Conservation (phyloP, 352 stramenopile species). For the Globisporangium barbulae region DNA sequence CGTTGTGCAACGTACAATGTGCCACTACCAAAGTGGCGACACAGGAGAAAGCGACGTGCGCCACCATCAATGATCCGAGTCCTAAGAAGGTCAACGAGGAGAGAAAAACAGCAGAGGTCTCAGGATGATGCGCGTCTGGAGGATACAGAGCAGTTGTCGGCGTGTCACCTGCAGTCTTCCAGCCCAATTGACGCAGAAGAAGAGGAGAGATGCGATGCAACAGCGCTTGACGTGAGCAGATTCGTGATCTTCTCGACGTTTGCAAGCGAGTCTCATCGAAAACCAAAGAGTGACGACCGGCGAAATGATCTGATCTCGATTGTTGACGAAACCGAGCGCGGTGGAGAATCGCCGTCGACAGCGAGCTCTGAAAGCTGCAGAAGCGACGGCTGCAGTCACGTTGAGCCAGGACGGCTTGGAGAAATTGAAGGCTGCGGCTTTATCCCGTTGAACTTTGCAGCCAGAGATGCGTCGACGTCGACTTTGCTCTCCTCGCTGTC, state of each 20-base stretch:
- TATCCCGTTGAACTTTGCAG: neutral
- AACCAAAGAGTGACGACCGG: neutral
- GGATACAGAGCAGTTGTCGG: neutral
- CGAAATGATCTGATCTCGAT: constrained; percentile 17
- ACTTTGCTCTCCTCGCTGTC: neutral
- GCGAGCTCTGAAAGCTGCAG: neutral
- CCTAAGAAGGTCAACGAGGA: neutral
- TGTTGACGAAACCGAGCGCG: no score
- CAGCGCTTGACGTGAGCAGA: neutral
- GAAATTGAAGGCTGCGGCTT: neutral
- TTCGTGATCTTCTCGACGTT: constrained; percentile 13
- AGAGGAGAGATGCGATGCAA: neutral
- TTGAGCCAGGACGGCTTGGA: neutral
- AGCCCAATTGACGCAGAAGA: neutral
- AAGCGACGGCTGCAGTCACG: neutral
- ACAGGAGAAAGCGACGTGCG: neutral
- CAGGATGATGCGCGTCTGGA: neutral
- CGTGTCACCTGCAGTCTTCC: neutral
- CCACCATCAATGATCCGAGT: neutral
- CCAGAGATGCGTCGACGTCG: neutral
- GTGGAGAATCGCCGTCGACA: neutral
- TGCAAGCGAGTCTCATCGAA: neutral
- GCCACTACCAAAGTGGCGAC: neutral
- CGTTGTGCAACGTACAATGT: neutral
- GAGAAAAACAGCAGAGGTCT: neutral